Evolutionary conservation across 305 asterid genomes (phyloP), one percentile per base, ranked within the genome.

Genomic region (Plantago coronopus): DNA sequence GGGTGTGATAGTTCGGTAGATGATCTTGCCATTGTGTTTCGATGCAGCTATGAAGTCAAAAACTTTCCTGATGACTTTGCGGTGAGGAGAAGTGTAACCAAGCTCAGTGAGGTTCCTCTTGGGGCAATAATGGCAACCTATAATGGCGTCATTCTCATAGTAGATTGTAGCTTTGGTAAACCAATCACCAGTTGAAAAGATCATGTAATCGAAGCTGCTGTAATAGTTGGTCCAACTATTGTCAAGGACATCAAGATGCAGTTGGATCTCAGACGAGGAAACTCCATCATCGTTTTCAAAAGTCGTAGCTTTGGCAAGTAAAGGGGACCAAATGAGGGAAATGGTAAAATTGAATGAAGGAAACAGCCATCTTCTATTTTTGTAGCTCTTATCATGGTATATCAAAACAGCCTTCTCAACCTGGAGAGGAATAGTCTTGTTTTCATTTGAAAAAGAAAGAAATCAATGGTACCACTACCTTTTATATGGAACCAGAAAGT

Each of bases 281-380:
- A 75, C 77, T 0, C 83, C 88, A 22, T 80, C 69, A 1, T 49
- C 17, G 60, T 91, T 84, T 69, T 80, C 82, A 3, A 77, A 78
- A 42, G 81, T 84, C 34, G 64, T 16, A 1, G 97, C 85, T 66
- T 87, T 51, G 0, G 88, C 94, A 10, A 93, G 82, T 66, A 87
- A 83, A 21, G 99, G 97, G 34, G 97, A 84, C 99, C 99, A 93
- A 40, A 93, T 69, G 8, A 72, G 78, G 3, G 89, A 81, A 21
- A 80, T 44, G 0, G 88, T 81, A 65, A 89, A 68, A 56, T 89
- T 93, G 94, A 79, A 64, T 0, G 74, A 76, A 5, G 94, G 87
- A 72, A 89, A 74, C 61, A 69, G 22, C 99, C 96, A 89, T 78
- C 68, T 76, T 57, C 71, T 74, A 64, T 76, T 68, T 64, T 57